Conservation (phyloP, 495 filamentous ascomycete species). For the Cercophora samala region DNA sequence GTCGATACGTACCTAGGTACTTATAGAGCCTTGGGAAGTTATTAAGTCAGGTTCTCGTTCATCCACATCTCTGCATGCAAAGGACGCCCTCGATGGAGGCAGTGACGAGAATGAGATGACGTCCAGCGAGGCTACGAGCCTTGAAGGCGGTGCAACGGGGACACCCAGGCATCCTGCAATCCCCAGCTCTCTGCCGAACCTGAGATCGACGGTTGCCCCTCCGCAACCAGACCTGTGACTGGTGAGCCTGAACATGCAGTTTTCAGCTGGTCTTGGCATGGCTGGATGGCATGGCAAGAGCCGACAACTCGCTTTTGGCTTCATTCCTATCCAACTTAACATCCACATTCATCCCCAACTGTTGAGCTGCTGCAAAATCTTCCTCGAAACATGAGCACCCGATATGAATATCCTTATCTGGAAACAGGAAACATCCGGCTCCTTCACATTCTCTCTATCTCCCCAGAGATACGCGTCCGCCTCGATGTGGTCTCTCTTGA, state of each 20-base stretch:
- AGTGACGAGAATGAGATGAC: too few species aligned
- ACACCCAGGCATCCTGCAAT: not conserved
- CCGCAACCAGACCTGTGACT: not conserved
- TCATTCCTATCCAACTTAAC: not conserved
- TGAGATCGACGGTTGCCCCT: not conserved
- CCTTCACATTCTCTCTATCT: constrained; percentile 10
- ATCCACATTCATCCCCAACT: not conserved
- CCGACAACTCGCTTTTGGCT: not conserved
- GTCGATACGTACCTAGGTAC: too few species aligned
- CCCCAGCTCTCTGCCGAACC: not conserved
- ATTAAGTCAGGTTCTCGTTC: too few species aligned
- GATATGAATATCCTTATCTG: not conserved
- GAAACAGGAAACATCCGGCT: constrained; percentile 7
- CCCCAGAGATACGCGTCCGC: constrained; percentile 7
- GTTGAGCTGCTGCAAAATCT: not conserved
- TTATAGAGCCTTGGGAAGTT: too few species aligned
- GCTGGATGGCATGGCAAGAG: not conserved
- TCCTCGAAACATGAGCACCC: not conserved
- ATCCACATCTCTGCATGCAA: too few species aligned
- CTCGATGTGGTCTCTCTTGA: constrained; percentile 12
- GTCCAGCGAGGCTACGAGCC: too few species aligned
- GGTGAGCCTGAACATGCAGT: not conserved
- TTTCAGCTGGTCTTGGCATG: not conserved
- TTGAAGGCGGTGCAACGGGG: too few species aligned
- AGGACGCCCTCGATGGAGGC: too few species aligned